Evolutionary conservation across 768 basidiomycete genomes (phyloP).

Genomic region (Panaeolus papilionaceus): DNA sequence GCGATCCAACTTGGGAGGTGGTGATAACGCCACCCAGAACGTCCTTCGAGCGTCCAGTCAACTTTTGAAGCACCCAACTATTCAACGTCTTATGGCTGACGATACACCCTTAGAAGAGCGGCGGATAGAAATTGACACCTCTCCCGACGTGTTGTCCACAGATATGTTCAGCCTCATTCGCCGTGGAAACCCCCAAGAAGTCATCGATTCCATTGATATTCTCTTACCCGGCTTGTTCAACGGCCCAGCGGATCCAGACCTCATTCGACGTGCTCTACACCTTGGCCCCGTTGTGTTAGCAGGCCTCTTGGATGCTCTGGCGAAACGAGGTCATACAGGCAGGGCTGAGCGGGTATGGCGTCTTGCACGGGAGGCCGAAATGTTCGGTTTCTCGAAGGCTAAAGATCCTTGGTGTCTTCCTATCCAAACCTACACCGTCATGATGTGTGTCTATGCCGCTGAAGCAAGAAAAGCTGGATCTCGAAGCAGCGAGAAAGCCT

Average conservation of each 20-base stretch:
- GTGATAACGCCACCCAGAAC: constrained; percentile 46
- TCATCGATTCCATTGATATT: constrained; percentile 54
- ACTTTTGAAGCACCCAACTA: constrained; percentile 17
- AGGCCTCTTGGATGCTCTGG: constrained; percentile 62
- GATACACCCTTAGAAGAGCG: constrained; percentile 13
- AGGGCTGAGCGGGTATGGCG: constrained; percentile 70
- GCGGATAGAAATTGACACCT: constrained; percentile 30
- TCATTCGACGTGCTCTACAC: constrained; percentile 46
- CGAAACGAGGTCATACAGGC: constrained; percentile 58
- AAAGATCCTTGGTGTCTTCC: constrained; percentile 68
- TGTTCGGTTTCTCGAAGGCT: constrained; percentile 49
- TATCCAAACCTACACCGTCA: constrained; percentile 71
- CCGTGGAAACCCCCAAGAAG: constrained; percentile 50
- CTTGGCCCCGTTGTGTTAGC: constrained; percentile 70
- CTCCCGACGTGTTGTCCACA: constrained; percentile 55
- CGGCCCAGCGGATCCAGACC: constrained; percentile 18
- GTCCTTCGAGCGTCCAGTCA: constrained; percentile 15
- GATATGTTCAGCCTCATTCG: constrained; percentile 59
- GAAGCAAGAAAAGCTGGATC: constrained; percentile 40
- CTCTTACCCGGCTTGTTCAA: constrained; percentile 60
- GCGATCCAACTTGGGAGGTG: constrained; percentile 39
- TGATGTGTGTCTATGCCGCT: constrained; percentile 65
- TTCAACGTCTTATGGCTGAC: not conserved
- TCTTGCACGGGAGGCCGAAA: constrained; percentile 64
- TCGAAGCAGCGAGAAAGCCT: not conserved